Conservation (phyloP, 1,139 yeast species). For the Saccharomyces hybrid region DNA sequence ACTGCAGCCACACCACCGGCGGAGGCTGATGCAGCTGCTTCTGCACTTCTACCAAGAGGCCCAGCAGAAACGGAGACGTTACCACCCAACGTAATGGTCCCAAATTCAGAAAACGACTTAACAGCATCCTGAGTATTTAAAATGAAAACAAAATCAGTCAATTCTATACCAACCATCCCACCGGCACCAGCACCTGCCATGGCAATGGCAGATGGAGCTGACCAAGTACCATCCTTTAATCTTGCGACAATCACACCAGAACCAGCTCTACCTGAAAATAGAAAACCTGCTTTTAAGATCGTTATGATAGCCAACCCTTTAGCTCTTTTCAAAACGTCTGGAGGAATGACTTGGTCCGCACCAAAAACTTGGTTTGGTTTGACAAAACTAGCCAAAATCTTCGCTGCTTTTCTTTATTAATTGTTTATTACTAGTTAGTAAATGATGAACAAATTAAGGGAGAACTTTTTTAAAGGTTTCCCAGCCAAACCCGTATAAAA, state of each 20-base stretch:
- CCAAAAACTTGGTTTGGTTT: constrained; percentile 95
- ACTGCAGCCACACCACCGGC: constrained; percentile 82
- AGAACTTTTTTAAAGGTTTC: not conserved
- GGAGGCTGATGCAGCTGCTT: constrained; percentile 95
- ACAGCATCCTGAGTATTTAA: constrained; percentile 83
- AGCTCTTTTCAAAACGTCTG: constrained; percentile 78
- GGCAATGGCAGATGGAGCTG: constrained; percentile 94
- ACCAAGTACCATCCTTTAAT: constrained; percentile 91
- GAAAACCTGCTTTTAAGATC: constrained; percentile 89
- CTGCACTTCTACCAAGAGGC: constrained; percentile 94
- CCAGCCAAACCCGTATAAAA: constrained; percentile 15
- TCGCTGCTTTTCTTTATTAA: constrained; percentile 78
- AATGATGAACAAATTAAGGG: not conserved
- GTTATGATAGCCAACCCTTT: constrained; percentile 89
- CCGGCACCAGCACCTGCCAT: constrained; percentile 99
- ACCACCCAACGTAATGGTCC: constrained; percentile 92
- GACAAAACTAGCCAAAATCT: constrained; percentile 77
- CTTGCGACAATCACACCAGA: constrained; percentile 94
- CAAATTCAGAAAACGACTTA: constrained; percentile 87
- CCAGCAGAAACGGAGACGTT: constrained; percentile 97
- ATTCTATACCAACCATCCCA: constrained; percentile 93
- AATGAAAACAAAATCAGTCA: constrained; percentile 93
- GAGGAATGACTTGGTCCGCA: constrained; percentile 85
- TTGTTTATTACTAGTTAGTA: not conserved
- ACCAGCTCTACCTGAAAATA: constrained; percentile 95